Base-by-base conservation (phyloP, 306 rosid genomes). In the Mimosa bimucronata region DNA sequence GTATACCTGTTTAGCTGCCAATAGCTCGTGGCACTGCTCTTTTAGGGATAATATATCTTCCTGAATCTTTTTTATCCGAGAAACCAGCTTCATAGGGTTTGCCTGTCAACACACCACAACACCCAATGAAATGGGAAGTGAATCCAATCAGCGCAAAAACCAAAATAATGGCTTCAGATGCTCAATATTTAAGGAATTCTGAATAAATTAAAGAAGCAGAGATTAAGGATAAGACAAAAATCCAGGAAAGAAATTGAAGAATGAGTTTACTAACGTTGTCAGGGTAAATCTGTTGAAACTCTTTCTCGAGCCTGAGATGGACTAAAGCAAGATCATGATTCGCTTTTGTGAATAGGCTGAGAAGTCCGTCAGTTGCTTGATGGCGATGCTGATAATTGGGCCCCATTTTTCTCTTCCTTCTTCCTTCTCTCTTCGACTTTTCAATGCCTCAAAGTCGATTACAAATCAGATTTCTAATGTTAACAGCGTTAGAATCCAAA, bases 61-160 rank as follows among this genome's bases (percentile, higher is more conserved):
- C 40, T 88, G 98, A 72, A 92, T 58, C 82, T 88, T 94, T 85
- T 91, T 94, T 0, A 94, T 83, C 73, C 98, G 88, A 3, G 90
- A 91, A 41, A 88, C 98, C 65, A 92, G 81, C 84, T 92, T 92
- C 91, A 90, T 91, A 30, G 97, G 97, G 83, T 94, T 94, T 42
- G 90, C 92, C 97, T 92, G 81, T 48, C 75, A 16, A 70, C 74
- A 23, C 29, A 72, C 25, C 60, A 29, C 61, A 19, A 4, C 9
- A 21, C 13, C 4, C 28, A 30, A 55, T 37, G 28, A 14, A 34
- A 6, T 30, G 29, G 40, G 34, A 5, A n/a, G 37, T 53, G 50
- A 79, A 67, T 28, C 30, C 70, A 73, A 13, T 11, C 34, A 4
- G 23, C 73, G 2, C 42, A 70, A 69, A 68, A 75, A 5, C 53